These are phyloP conservation scores for Nicotiana sylvestris DNA, from an alignment of 257 asterid genomes.

Conservation along the genomic window DNA sequence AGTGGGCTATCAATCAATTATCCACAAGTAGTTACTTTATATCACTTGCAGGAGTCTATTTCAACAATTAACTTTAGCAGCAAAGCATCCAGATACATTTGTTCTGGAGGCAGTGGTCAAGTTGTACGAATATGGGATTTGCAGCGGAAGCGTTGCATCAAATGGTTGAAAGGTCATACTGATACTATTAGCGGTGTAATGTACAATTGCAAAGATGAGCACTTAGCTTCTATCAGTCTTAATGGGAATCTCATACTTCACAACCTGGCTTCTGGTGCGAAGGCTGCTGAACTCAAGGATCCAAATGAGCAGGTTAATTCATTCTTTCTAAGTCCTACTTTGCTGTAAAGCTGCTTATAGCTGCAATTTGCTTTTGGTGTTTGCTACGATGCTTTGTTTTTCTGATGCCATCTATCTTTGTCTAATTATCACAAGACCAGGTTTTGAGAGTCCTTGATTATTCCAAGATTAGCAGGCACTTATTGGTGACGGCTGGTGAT, in stretches of 20 bases:
- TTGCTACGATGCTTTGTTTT: constrained; percentile 12
- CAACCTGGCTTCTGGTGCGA: constrained; percentile 95
- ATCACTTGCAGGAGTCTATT: constrained; percentile 54
- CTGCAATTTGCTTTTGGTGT: constrained; percentile 18
- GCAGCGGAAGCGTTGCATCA: constrained; percentile 86
- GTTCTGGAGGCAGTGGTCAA: constrained; percentile 96
- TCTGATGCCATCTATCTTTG: constrained; percentile 26
- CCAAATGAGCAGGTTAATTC: constrained; percentile 84
- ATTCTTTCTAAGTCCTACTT: constrained; percentile 11
- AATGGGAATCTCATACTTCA: constrained; percentile 93
- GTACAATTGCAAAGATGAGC: constrained; percentile 98
- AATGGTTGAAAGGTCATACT: constrained; percentile 95
- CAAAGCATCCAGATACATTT: constrained; percentile 87
- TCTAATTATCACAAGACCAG: constrained; percentile 48
- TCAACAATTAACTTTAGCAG: constrained; percentile 89
- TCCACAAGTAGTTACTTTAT: neutral
- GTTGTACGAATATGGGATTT: constrained; percentile 96
- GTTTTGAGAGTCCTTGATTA: constrained; percentile 93
- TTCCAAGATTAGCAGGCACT: constrained; percentile 92
- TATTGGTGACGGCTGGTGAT: constrained; percentile 96
- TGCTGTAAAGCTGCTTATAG: constrained; percentile 13
- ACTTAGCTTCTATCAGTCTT: constrained; percentile 91
- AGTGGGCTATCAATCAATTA: neutral
- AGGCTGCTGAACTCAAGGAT: constrained; percentile 88
- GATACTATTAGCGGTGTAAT: constrained; percentile 80